phyloP scores from a whole-genome alignment of 2,329 filamentous ascomycete species.

The Lecanicillium sp. region DNA sequence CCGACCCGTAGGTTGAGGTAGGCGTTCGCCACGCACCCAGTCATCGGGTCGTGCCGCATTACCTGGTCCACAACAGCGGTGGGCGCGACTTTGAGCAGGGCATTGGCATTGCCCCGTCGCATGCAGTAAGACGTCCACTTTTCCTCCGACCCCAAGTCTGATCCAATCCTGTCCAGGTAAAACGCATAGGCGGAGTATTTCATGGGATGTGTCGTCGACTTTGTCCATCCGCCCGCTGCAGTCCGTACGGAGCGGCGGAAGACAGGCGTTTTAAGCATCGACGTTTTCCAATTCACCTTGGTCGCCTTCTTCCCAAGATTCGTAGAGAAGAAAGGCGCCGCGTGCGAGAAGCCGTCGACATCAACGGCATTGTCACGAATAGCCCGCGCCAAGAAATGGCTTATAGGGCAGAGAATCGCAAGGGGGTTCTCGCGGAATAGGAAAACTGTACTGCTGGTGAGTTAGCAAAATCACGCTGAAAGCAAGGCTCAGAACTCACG shows the following conservation, averaged over 20 bases:
- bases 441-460: conserved; percentile 5
- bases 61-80: conserved; percentile 8
- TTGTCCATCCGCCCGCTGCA: conserved; percentile 2
- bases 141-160: conserved; percentile 7
- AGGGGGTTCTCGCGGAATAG: conserved; percentile 9
- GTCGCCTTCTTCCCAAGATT: conserved; percentile 4
- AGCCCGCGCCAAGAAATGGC: conserved; percentile 4
- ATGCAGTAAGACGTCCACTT: conserved; percentile 8
- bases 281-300: conserved; percentile 7
- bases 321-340: conserved; percentile 5
- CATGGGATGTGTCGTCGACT: conserved; percentile 7
- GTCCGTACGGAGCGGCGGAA: conserved; percentile 5
- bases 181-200: conserved; percentile 9
- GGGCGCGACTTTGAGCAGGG: conserved; percentile 8
- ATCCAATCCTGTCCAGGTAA: conserved; percentile 8
- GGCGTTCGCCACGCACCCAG: conserved; percentile 6
- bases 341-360: conserved; percentile 3
- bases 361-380: conserved; percentile 6
- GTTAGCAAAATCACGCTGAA: neutral
- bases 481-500: neutral
- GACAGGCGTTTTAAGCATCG: conserved; percentile 7
- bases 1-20: conserved; percentile 6
- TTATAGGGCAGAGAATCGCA: conserved; percentile 7
- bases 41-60: conserved; percentile 8
- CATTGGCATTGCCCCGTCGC: conserved; percentile 6